Percentiles rank a stretch among this genome's conserved stretches.
These are phyloP conservation scores for Carex arenaria DNA, from an alignment of 202 grass and related monocot species.

Conservation along the genomic window DNA sequence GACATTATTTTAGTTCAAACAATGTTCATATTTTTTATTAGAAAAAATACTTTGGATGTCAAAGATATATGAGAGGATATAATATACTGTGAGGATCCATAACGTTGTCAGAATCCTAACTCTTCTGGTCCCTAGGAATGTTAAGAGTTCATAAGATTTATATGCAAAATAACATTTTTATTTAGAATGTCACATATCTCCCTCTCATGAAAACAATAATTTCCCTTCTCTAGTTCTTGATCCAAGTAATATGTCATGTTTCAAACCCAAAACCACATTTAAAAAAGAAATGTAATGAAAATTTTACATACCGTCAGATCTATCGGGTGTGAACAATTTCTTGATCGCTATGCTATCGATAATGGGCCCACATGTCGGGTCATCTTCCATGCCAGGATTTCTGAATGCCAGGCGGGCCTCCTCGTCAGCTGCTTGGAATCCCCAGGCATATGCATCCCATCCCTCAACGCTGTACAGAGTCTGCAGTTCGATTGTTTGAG, in stretches of 20 bases:
- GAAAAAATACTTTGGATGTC: background rate
- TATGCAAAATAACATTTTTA: background rate
- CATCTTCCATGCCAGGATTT: conserved; percentile 99
- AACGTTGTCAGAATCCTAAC: background rate
- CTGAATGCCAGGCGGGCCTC: conserved; percentile 60
- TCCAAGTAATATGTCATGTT: background rate
- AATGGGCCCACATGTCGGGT: conserved; percentile 93
- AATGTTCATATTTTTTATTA: background rate
- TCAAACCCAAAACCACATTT: background rate
- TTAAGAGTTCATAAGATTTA: background rate
- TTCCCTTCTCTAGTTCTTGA: background rate
- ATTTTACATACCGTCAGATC: conserved; percentile 47
- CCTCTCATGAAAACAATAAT: background rate
- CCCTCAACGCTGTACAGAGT: conserved; percentile 97
- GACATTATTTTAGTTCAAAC: background rate
- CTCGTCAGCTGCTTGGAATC: conserved; percentile 68
- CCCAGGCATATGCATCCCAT: conserved; percentile 88
- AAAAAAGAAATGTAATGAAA: background rate
- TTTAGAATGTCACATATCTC: background rate
- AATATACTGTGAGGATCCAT: background rate
- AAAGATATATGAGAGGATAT: background rate
- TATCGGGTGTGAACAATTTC: conserved; percentile 85
- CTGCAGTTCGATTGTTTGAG: conserved; percentile 78
- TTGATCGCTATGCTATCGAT: conserved; percentile 89
- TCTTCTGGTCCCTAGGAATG: background rate